Base-by-base conservation (phyloP, 73 alveolate species). In the Paramecium biaurelia region DNA sequence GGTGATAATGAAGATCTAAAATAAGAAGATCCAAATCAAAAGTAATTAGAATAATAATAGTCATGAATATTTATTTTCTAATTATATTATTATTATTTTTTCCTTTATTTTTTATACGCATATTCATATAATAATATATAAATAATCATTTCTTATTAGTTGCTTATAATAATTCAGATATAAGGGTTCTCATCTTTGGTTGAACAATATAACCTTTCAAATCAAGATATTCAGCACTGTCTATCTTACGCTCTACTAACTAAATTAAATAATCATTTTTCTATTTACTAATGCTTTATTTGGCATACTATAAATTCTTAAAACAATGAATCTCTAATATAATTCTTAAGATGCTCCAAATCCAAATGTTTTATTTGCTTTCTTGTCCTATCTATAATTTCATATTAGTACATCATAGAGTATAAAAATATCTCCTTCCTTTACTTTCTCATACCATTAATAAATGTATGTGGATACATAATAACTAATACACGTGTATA, bases 371-470 rank as follows among this genome's bases (percentile, higher is more conserved):
- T 79, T 79, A 1, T 21, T 79, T 2, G 47, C 20, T 79, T 79
- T 21, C 43, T 38, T 38, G 32, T 43, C 57, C 57, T 53, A 4
- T 0, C 11, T n/a, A n/a, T 15, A 1, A 74, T 35, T n/a, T 34
- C 0, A 34, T 37, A 34, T 28, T 2, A n/a, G 2, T 74, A 74
- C 72, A 79, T 79, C 74, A 79, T n/a, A 79, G 0, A 47, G 41
- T 24, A 79, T 79, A 45, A 79, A 79, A 8, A 79, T 79, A 47
- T 79, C 90, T 2, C 90, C 90, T 43, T 79, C 90, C n/a, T 21
- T 42, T 20, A 37, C 56, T 23, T 38, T 30, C 56, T 79, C 90
- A 79, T 4, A 79, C 56, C 90, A 37, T 63, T 79, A 41, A 79
- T 18, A 79, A 2, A 79, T 47, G 90, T 24, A 79, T 79, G 90